Evolutionary conservation across 2,329 filamentous ascomycete genomes (phyloP).

Genomic region (Drechmeria coniospora): DNA sequence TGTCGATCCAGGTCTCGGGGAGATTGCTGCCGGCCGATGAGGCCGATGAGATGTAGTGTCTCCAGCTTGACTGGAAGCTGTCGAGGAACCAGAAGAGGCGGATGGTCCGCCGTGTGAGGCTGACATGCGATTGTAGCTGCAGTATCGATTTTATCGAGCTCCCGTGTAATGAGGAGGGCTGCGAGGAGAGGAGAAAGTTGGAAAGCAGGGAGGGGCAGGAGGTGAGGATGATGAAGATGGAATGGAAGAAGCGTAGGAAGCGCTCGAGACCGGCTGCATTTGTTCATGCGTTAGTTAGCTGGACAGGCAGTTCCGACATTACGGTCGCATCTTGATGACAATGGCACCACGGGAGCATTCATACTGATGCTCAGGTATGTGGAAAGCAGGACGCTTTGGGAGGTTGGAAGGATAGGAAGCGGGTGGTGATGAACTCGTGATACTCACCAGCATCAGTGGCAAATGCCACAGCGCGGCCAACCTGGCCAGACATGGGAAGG

Average conservation of each 20-base stretch:
- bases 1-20: conserved; percentile 32
- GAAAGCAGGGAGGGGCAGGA: conserved; percentile 26
- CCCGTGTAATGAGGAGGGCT: conserved; percentile 9
- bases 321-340: too few relatives aligned
- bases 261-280: conserved; percentile 44
- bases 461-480: too few relatives aligned
- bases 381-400: too few relatives aligned
- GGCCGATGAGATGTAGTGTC: conserved; percentile 20
- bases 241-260: conserved; percentile 41
- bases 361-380: too few relatives aligned
- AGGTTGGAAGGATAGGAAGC: too few relatives aligned
- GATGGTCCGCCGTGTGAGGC: conserved; percentile 43
- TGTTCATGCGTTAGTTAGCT: not conserved
- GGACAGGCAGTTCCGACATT: too few relatives aligned
- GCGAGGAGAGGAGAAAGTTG: conserved; percentile 12
- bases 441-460: too few relatives aligned
- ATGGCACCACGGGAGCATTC: too few relatives aligned
- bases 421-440: too few relatives aligned
- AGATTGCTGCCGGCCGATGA: conserved; percentile 9
- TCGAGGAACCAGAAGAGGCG: conserved; percentile 55
- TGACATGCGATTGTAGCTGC: conserved; percentile 25
- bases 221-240: conserved; percentile 30
- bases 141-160: conserved; percentile 17
- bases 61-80: conserved; percentile 36
- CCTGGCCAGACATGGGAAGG: too few relatives aligned